Base-by-base conservation (phyloP, 129 eudicot species). In the Pseudognaphalium luteoalbum region DNA sequence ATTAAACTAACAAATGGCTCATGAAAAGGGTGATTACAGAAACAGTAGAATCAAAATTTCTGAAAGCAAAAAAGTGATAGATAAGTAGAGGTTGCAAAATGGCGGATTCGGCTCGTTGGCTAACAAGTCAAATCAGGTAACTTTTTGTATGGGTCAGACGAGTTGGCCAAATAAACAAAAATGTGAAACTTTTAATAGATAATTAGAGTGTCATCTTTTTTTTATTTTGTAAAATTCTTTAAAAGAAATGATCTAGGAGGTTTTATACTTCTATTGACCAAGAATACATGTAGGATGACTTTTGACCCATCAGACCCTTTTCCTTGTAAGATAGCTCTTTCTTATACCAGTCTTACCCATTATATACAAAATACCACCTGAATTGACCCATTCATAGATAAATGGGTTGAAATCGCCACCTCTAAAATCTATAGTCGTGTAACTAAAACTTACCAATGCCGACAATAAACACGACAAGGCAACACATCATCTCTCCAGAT, bases 401-500 rank as follows among this genome's bases (percentile, higher is more conserved):
- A 39, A 6, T 37, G 44, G 44, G 44, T 39, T 39, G 44, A 39
- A 39, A 39, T 39, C 12, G 44, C 12, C 44, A 39, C 44, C 44
- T 39, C 44, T 7, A 2, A 39, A 39, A 67, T 20, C 3, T 32
- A 17, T 11, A 16, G 10, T 54, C 20, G 39, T 80, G 63, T 35
- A 59, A 63, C 10, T 33, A 66, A 65, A 57, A 85, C 86, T 85
- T 75, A 94, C 97, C 99, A 94, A 78, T 91, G 99, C 32, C 99
- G 88, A 25, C 90, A 90, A 86, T 94, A 94, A 71, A 82, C 86
- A 58, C 99, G 90, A 56, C 97, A 89, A 54, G 99, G 99, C 32
- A 94, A 77, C 71, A 94, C 86, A 71, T 91, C 97, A 73, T 94
- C 97, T 66, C 88, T 64, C 99, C 99, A 91, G 44, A 94, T 91